Percentiles rank a stretch among this genome's conserved stretches.
phyloP scores from a whole-genome alignment of 441 rosid genomes.

The Gossypium trilobum region DNA sequence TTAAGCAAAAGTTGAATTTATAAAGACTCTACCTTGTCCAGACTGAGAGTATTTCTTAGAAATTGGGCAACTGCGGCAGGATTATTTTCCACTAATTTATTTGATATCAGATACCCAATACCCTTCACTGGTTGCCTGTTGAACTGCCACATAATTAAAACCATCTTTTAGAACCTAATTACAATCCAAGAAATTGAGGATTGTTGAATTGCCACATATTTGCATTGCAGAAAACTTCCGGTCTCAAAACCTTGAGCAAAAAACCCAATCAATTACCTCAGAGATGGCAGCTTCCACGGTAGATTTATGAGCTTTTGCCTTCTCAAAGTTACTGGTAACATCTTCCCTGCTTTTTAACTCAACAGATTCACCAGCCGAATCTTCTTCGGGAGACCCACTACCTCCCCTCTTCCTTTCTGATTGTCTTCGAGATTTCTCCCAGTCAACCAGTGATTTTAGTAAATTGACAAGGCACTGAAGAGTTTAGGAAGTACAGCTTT shows the following conservation, averaged over 20 bases:
- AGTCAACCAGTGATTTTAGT: conserved; percentile 87
- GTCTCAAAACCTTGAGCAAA: neutral
- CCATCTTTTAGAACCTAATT: conserved; percentile 7
- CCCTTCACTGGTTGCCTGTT: conserved; percentile 83
- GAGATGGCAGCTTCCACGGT: conserved; percentile 86
- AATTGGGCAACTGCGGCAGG: conserved; percentile 85
- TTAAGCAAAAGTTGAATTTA: conserved; percentile 12
- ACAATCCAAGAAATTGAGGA: neutral
- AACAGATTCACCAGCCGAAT: conserved; percentile 41
- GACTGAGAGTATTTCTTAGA: conserved; percentile 60
- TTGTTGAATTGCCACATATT: neutral
- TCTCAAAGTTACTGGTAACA: conserved; percentile 75
- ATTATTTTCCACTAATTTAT: conserved; percentile 73
- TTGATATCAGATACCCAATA: conserved; percentile 61
- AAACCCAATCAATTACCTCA: conserved; percentile 45
- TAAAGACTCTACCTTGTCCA: conserved; percentile 65
- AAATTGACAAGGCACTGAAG: conserved; percentile 85
- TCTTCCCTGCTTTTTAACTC: conserved; percentile 61
- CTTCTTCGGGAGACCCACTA: conserved; percentile 33
- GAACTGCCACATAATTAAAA: conserved; percentile 53
- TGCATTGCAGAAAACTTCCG: neutral
- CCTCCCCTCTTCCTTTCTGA: conserved; percentile 31
- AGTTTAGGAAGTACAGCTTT: conserved; percentile 25
- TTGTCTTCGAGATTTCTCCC: conserved; percentile 76
- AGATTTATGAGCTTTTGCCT: conserved; percentile 97